Evolutionary conservation across 352 stramenopile genomes (phyloP), one percentile per base, ranked within the genome.

Genomic region (Pythium phragmitis): DNA sequence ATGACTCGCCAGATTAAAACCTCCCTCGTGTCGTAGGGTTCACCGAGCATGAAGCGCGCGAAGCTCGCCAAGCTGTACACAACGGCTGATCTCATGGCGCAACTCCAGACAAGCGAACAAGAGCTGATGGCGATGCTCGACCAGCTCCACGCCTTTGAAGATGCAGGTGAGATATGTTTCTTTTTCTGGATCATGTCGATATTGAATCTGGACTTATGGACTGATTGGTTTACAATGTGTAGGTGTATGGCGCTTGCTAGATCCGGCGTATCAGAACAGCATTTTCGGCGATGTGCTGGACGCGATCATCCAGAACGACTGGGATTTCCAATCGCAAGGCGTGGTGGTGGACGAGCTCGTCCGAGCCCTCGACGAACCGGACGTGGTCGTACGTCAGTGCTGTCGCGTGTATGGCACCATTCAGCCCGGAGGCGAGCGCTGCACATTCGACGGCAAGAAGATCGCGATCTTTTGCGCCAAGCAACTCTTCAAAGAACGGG

Each of bases 221-320:
- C 28, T 59, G n/a, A 55, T 3, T 13, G 21, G 39, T n/a, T 17
- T 48, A 13, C 19, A 30, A 30, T 47, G 11, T 46, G 8, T 41
- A 76, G 72, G 68, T n/a, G 61, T 58, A 11, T 95, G 86, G 86
- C 74, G 80, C 1, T 39, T 95, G 47, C 68, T 95, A 26, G 74
- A 71, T 67, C 67, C 74, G 0, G 56, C 53, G 41, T 95, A 92
- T 41, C 72, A 91, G 56, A 52, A 65, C 7, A 68, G 70, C 43
- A 71, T 95, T 21, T 89, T 95, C 45, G 70, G 74, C 6, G 79
- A 92, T 17, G 82, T 95, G 58, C 65, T 95, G n/a, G 79, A 93
- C 63, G 57, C 69, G 1, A 70, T 92, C 19, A 74, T 93, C 12
- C 76, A 95, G 61, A 76, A 89, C 17, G 84, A 95, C 46, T 87